These are phyloP conservation scores for Fusarium sarcochroum DNA, from an alignment of 2,329 filamentous ascomycete species.

Conservation along the genomic window DNA sequence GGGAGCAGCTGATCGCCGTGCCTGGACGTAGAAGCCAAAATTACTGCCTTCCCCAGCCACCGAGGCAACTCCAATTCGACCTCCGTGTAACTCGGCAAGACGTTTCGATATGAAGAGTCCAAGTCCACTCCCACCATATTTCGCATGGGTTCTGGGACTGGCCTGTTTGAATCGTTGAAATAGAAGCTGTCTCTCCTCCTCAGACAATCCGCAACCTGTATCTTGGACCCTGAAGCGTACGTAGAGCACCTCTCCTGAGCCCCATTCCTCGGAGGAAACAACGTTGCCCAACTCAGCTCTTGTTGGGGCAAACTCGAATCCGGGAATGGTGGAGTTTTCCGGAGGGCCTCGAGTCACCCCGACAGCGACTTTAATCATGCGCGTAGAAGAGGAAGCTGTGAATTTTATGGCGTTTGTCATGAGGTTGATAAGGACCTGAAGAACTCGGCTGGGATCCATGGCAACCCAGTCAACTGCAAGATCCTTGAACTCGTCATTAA, in stretches of 20 bases:
- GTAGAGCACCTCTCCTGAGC: conserved; percentile 53
- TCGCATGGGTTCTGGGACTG: conserved; percentile 62
- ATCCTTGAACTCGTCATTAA: conserved; percentile 69
- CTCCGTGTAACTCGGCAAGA: conserved; percentile 74
- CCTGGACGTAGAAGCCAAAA: conserved; percentile 75
- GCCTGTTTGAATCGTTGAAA: conserved; percentile 79
- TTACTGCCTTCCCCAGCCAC: conserved; percentile 70
- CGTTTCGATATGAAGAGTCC: conserved; percentile 76
- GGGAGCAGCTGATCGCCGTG: conserved; percentile 58
- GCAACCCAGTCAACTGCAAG: conserved; percentile 73
- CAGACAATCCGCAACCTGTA: conserved; percentile 73
- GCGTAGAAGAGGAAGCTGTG: conserved; percentile 59
- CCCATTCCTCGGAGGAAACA: conserved; percentile 50
- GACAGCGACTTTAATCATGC: conserved; percentile 64
- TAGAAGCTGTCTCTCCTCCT: conserved; percentile 73
- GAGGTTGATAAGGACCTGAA: conserved; percentile 85
- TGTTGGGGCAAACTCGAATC: conserved; percentile 24
- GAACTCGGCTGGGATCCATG: conserved; percentile 78
- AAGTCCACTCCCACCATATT: conserved; percentile 74
- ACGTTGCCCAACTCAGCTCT: conserved; percentile 21
- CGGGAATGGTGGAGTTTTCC: not conserved
- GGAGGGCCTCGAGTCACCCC: conserved; percentile 56
- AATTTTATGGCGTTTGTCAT: conserved; percentile 87
- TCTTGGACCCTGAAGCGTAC: conserved; percentile 71
- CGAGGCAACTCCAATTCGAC: conserved; percentile 74